These are phyloP conservation scores for Arthromyces matolae DNA, from an alignment of 768 basidiomycete genomes.

Conservation along the genomic window DNA sequence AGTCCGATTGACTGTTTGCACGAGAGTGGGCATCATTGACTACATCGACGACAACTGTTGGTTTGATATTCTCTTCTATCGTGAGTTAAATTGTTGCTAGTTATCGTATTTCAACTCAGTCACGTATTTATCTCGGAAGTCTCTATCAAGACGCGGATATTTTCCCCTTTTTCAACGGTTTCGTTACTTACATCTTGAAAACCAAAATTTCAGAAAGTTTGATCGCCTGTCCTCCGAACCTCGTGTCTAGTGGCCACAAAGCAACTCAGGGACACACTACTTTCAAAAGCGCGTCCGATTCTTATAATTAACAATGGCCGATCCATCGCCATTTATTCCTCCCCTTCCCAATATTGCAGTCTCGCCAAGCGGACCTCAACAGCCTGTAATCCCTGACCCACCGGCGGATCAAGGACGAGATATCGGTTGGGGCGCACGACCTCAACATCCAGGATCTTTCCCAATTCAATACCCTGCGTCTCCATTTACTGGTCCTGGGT, in stretches of 20 bases:
- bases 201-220: too few relatives aligned
- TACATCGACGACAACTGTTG: too few relatives aligned
- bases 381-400: constrained; percentile 6
- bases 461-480: background rate
- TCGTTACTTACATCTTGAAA: too few relatives aligned
- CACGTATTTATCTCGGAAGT: too few relatives aligned
- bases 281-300: background rate
- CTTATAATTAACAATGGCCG: background rate
- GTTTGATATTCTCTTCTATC: too few relatives aligned
- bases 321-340: constrained; percentile 3
- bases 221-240: too few relatives aligned
- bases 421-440: background rate
- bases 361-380: background rate
- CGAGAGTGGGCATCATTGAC: too few relatives aligned
- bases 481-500: constrained; percentile 1
- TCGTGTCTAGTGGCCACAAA: constrained; percentile 1
- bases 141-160: too few relatives aligned
- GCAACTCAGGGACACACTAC: background rate
- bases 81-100: too few relatives aligned
- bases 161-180: too few relatives aligned
- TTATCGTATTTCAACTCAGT: too few relatives aligned
- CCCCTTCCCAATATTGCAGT: background rate
- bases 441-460: constrained; percentile 2
- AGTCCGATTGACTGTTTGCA: too few relatives aligned
- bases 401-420: background rate